Evolutionary conservation across 2,329 filamentous ascomycete species (phyloP), one percentile per base, ranked within the genome.

Genomic region (Hymenoscyphus infarciens): DNA sequence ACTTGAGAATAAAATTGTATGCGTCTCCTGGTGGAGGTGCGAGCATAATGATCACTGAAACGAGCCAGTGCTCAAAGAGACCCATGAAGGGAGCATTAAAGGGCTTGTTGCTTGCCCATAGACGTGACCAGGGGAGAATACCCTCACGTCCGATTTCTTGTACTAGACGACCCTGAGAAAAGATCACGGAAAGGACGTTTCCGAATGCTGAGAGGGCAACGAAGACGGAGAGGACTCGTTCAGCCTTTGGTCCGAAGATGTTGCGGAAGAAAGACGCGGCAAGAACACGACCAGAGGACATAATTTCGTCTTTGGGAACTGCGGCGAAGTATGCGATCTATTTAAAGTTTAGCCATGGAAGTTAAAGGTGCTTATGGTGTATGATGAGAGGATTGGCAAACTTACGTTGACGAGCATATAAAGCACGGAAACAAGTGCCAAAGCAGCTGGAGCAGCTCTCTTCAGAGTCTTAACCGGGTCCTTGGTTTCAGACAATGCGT

Each of bases 201-300:
- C 86, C 87, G 66, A 88, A 86, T 3, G 86, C 86, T 0, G 86
- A 89, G 0, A 89, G 77, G 0, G 87, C 86, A 25, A 89, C 85
- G 65, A 89, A 87, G 60, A 87, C 86, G 27, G 81, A 86, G 16
- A 87, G 77, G 4, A 82, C 84, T 22, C 82, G 79, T 74, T 87
- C 84, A 15, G 85, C 85, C 0, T 74, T 71, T 54, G 70, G 70
- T 19, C 82, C 83, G 69, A 83, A 82, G 66, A 85, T 80, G 70
- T 85, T 84, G 58, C 80, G 77, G 77, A 85, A 85, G 59, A 84
- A 78, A 0, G 78, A 79, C 1, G 81, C 82, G 5, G 82, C 83
- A 2, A 85, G 78, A 2, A 84, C 81, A 11, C 80, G 77, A 63
- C 81, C 77, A 0, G 81, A 78, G 19, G 74, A 75, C 13, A 84